Base-by-base conservation (phyloP, 345 rosid species). In the Reutealis trisperma region DNA sequence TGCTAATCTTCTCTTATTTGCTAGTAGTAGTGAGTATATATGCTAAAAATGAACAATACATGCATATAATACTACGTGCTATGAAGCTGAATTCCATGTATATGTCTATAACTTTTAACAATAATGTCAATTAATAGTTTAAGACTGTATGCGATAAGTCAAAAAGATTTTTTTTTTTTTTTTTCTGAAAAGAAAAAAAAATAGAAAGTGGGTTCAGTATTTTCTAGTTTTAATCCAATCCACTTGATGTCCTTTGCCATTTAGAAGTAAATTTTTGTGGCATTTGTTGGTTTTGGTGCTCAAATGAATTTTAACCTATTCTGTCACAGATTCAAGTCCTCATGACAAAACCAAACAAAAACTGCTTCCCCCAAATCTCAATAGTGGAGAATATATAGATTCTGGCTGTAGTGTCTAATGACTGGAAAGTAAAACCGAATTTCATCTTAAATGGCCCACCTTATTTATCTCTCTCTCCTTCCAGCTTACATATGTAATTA, bases 311-410 rank as follows among this genome's bases (percentile, higher is more conserved):
- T 60, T 63, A 60, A 12, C 64, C 79, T 62, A 5, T 21, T 74
- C 19, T 25, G 11, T 55, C 13, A 58, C 41, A 73, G 45, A 5
- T 54, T 47, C 37, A 27, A 49, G 21, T n/a, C 70, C 45, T 45
- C 42, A 15, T n/a, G 55, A 30, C 49, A 22, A 34, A 30, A 30
- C 6, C 75, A 80, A 69, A 72, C 67, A 75, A 61, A 34, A 73
- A 32, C 49, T 63, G 70, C 44, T 9, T 79, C 60, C 37, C 22
- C 67, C 16, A 49, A 63, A 63, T 70, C 75, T 64, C 15, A 65
- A 63, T 80, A 74, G 82, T 80, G 85, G 86, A 83, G 84, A 77
- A 77, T 80, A 83, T 58, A 15, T 67, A 59, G 81, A 80, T 80
- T 75, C 88, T 64, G 0, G 9, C 59, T 49, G 24, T 72, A 70